These are phyloP conservation scores for Tremella fuciformis DNA, from an alignment of 768 basidiomycete species.

Conservation along the genomic window DNA sequence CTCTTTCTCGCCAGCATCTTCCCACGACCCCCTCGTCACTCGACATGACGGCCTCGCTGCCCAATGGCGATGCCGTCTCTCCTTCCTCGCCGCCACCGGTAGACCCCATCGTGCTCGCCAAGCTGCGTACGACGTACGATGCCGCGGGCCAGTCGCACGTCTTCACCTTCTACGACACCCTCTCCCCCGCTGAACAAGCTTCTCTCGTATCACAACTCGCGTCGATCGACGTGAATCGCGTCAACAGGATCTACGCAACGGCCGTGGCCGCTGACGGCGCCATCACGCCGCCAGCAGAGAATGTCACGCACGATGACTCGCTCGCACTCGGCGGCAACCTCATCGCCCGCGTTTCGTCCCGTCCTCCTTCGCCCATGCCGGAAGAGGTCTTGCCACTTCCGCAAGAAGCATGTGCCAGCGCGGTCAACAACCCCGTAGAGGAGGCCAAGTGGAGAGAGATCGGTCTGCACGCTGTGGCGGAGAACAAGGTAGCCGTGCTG, in stretches of 20 bases:
- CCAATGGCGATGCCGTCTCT: not conserved
- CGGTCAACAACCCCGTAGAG: slow-evolving; percentile 55
- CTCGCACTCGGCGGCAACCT: slow-evolving; percentile 15
- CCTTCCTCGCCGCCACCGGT: not conserved
- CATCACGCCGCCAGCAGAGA: slow-evolving; percentile 20
- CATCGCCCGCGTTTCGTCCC: slow-evolving; percentile 25
- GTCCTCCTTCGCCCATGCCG: slow-evolving; percentile 30
- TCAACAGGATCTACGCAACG: slow-evolving; percentile 80
- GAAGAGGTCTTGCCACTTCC: slow-evolving; percentile 79
- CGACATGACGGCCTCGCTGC: not conserved
- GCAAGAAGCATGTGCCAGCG: slow-evolving; percentile 64
- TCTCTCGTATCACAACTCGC: slow-evolving; percentile 70
- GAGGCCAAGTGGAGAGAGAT: slow-evolving; percentile 69
- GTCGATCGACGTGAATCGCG: slow-evolving; percentile 78
- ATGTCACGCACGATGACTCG: slow-evolving; percentile 8
- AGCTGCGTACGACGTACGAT: slow-evolving; percentile 56
- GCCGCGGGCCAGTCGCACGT: slow-evolving; percentile 84
- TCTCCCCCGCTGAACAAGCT: slow-evolving; percentile 64
- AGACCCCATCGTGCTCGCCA: slow-evolving; percentile 1
- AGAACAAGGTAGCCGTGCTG: slow-evolving; percentile 85
- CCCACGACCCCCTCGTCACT: not conserved
- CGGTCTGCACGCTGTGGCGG: slow-evolving; percentile 76
- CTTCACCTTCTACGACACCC: slow-evolving; percentile 76
- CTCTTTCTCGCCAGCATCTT: not conserved
- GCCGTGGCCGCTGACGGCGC: slow-evolving; percentile 64